A percentile compares a stretch with the other conserved stretches of the same genome.
phyloP scores from a whole-genome alignment of 805 yeast genomes.

The Metschnikowia amazonensis region DNA sequence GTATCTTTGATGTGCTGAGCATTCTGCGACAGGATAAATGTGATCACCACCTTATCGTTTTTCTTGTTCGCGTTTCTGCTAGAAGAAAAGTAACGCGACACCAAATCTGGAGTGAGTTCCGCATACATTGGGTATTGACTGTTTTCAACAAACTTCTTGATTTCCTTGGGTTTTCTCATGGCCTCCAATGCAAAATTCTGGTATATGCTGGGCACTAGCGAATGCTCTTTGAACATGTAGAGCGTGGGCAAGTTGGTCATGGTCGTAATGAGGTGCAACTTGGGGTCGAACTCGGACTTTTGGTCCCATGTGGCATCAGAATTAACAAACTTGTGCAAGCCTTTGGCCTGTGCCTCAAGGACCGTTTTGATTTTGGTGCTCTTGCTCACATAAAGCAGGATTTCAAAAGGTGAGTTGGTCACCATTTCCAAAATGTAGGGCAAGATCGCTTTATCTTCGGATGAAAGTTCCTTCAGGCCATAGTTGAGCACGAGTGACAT shows the following conservation, averaged over 20 bases:
- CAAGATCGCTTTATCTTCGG: constrained; percentile 61
- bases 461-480: constrained; percentile 46
- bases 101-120: constrained; percentile 44
- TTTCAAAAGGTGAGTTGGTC: constrained; percentile 53
- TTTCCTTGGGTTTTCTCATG: constrained; percentile 46
- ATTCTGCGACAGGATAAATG: constrained; percentile 43
- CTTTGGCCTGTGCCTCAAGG: constrained; percentile 38
- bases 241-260: constrained; percentile 61
- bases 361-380: constrained; percentile 40
- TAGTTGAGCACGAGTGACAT: constrained; percentile 53
- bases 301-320: constrained; percentile 33
- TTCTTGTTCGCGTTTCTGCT: constrained; percentile 14
- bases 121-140: constrained; percentile 50
- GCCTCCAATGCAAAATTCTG: constrained; percentile 65
- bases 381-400: constrained; percentile 50
- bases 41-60: constrained; percentile 46
- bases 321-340: constrained; percentile 42
- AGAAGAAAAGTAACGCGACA: constrained; percentile 33
- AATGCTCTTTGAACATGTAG: constrained; percentile 55
- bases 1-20: constrained; percentile 31
- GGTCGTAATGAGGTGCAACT: constrained; percentile 47
- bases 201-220: constrained; percentile 48
- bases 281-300: constrained; percentile 37
- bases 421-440: constrained; percentile 59
- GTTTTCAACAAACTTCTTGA: constrained; percentile 48